Evolutionary conservation across 2,329 filamentous ascomycete species (phyloP).

Genomic region (Xylaria digitata): DNA sequence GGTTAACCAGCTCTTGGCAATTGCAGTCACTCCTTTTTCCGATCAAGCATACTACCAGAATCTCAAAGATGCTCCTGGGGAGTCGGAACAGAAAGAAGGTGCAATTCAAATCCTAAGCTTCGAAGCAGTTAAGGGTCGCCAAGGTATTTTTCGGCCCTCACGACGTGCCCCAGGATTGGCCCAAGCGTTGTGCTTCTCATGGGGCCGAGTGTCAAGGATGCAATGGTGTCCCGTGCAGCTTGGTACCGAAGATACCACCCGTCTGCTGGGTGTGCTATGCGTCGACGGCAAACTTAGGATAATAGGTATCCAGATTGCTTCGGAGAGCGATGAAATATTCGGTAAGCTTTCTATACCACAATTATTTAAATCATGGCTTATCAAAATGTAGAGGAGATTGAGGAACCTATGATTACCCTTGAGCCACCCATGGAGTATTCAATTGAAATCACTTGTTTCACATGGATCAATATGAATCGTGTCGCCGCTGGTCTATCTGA

Average conservation of each 20-base stretch:
- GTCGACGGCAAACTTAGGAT: constrained; percentile 64
- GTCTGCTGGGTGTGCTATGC: constrained; percentile 62
- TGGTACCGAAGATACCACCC: constrained; percentile 46
- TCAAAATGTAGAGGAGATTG: constrained; percentile 57
- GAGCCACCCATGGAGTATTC: constrained; percentile 59
- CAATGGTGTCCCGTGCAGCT: constrained; percentile 64
- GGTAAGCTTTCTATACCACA: constrained; percentile 51
- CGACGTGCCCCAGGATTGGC: constrained; percentile 53
- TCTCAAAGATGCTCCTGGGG: constrained; percentile 52
- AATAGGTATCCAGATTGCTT: constrained; percentile 54
- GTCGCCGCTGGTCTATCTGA: constrained; percentile 67
- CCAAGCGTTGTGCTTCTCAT: constrained; percentile 61
- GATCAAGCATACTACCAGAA: constrained; percentile 60
- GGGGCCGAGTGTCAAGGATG: constrained; percentile 62
- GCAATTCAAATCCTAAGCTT: constrained; percentile 66
- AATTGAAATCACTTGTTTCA: constrained; percentile 63
- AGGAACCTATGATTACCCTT: constrained; percentile 58
- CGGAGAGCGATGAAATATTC: constrained; percentile 49
- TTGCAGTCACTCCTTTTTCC: constrained; percentile 62
- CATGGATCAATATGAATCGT: constrained; percentile 67
- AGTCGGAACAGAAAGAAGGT: constrained; percentile 57
- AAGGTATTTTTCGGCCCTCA: constrained; percentile 52
- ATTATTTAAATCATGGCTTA: constrained; percentile 30
- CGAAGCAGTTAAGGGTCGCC: constrained; percentile 46
- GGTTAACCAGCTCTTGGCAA: constrained; percentile 61